Conservation (phyloP, 805 yeast genomes). For the Nakazawaea holstii region DNA sequence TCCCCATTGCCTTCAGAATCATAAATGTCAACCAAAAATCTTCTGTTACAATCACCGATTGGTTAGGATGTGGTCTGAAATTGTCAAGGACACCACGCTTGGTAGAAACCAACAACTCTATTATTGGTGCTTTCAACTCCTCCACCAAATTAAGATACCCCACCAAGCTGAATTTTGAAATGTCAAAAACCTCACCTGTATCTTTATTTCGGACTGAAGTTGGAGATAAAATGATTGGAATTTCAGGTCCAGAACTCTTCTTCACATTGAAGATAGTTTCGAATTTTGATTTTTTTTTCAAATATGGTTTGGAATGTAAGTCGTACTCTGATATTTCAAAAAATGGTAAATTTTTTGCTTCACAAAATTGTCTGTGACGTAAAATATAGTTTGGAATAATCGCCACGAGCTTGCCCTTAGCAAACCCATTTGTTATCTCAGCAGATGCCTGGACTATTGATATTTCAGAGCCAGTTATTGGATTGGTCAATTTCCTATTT, state of each 20-base stretch:
- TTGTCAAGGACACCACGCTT: not conserved
- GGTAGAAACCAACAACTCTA: not conserved
- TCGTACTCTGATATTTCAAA: not conserved
- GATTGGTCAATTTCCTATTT: not conserved
- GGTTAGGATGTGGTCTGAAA: not conserved
- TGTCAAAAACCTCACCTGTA: conserved; percentile 1
- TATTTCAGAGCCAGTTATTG: conserved; percentile 1
- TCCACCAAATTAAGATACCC: conserved; percentile 3
- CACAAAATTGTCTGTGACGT: not conserved
- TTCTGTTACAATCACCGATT: not conserved
- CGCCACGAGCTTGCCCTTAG: not conserved
- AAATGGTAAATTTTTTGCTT: not conserved
- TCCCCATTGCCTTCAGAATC: not conserved
- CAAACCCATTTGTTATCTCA: not conserved
- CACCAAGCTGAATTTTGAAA: conserved; percentile 1
- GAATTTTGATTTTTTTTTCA: not conserved
- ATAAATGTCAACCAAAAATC: not conserved
- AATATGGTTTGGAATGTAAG: not conserved
- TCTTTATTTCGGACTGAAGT: not conserved
- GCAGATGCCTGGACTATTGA: not conserved
- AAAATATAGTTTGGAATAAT: conserved; percentile 4
- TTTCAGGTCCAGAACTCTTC: not conserved
- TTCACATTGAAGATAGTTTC: not conserved
- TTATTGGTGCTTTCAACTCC: not conserved
- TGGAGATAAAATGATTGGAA: conserved; percentile 6